These are phyloP conservation scores for Botrytis fabae DNA, from an alignment of 2,329 filamentous ascomycete genomes.

Conservation along the genomic window DNA sequence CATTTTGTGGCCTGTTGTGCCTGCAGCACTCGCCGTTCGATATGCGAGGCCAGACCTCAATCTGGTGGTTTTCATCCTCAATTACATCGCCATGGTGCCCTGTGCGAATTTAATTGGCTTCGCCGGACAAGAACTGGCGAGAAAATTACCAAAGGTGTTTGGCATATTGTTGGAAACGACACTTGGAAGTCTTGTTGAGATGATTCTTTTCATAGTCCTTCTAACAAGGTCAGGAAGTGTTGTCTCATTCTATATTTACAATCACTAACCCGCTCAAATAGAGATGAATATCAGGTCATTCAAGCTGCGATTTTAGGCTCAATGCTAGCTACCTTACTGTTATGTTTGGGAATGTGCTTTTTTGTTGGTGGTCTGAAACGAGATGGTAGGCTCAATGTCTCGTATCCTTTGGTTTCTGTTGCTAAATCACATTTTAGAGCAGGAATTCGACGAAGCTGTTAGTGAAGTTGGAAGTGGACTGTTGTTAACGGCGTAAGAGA, in stretches of 20 bases:
- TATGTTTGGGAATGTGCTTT: constrained; percentile 81
- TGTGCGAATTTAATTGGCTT: constrained; percentile 76
- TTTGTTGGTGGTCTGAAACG: constrained; percentile 70
- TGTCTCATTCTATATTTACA: background rate
- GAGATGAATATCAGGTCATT: constrained; percentile 65
- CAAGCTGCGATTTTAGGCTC: constrained; percentile 82
- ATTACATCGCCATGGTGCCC: constrained; percentile 76
- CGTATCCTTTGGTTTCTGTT: background rate
- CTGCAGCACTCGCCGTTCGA: constrained; percentile 65
- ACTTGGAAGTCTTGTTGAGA: constrained; percentile 75
- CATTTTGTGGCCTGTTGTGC: constrained; percentile 73
- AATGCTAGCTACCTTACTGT: constrained; percentile 76
- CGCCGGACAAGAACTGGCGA: constrained; percentile 68
- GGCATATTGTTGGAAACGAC: constrained; percentile 63
- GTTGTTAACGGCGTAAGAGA: constrained; percentile 73
- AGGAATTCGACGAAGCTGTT: constrained; percentile 72
- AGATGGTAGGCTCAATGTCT: constrained; percentile 41
- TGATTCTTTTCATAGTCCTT: constrained; percentile 79
- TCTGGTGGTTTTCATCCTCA: constrained; percentile 66
- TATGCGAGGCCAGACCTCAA: constrained; percentile 57
- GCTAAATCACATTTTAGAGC: constrained; percentile 44
- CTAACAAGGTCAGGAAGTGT: constrained; percentile 46
- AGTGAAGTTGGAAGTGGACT: constrained; percentile 78
- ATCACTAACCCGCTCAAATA: background rate
- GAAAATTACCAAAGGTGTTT: constrained; percentile 73